Conservation (phyloP, 768 basidiomycete species). For the Suillus cothurnatus region DNA sequence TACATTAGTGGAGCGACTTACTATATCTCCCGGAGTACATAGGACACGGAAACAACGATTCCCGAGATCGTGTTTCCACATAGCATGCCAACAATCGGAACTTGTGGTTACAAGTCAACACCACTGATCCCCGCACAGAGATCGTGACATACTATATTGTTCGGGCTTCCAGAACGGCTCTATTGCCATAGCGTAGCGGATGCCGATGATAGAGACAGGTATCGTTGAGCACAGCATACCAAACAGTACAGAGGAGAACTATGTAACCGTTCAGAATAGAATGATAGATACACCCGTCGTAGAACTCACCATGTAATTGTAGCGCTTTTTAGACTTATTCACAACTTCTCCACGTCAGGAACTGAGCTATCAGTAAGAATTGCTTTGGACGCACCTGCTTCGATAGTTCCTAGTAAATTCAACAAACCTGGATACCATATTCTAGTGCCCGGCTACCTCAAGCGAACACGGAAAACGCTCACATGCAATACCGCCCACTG, state of each 20-base stretch:
- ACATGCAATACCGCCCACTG: slow-evolving; percentile 74
- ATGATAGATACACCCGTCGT: not conserved
- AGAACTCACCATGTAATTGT: slow-evolving; percentile 66
- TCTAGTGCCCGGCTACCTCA: not conserved
- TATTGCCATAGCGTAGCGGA: slow-evolving; percentile 73
- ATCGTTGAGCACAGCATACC: slow-evolving; percentile 78
- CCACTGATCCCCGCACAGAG: not conserved
- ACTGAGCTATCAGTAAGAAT: not conserved
- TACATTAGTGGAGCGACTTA: slow-evolving; percentile 35
- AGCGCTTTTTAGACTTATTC: slow-evolving; percentile 78
- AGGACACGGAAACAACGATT: slow-evolving; percentile 69
- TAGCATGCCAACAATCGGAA: slow-evolving; percentile 86
- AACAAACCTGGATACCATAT: slow-evolving; percentile 50
- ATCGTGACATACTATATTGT: slow-evolving; percentile 62
- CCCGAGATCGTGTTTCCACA: slow-evolving; percentile 79
- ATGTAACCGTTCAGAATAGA: slow-evolving; percentile 14
- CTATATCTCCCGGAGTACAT: slow-evolving; percentile 77
- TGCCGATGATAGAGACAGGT: slow-evolving; percentile 77
- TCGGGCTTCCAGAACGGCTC: slow-evolving; percentile 83
- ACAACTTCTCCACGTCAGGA: slow-evolving; percentile 47
- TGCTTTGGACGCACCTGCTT: slow-evolving; percentile 56
- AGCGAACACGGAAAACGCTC: slow-evolving; percentile 33
- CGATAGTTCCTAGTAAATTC: slow-evolving; percentile 76
- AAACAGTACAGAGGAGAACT: slow-evolving; percentile 66
- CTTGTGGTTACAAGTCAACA: slow-evolving; percentile 36